These are phyloP conservation scores for Talaromyces pinophilus DNA, from an alignment of 2,329 filamentous ascomycete genomes.

Conservation along the genomic window DNA sequence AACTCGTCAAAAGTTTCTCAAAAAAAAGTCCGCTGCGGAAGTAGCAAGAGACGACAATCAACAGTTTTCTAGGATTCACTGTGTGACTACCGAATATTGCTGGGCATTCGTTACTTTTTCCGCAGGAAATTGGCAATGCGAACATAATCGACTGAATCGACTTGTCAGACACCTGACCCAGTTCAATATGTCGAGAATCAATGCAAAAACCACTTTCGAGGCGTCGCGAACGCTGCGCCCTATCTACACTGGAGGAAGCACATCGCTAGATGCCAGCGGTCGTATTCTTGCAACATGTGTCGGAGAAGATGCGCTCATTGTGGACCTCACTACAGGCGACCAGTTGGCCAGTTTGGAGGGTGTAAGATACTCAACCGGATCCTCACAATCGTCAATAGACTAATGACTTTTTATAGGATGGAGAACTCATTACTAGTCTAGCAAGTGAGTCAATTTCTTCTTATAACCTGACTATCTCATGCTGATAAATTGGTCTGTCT, in stretches of 20 bases:
- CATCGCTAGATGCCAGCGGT: slow-evolving; percentile 78
- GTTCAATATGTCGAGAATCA: slow-evolving; percentile 52
- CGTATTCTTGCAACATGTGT: slow-evolving; percentile 82
- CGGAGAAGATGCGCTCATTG: slow-evolving; percentile 88
- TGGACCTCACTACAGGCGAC: slow-evolving; percentile 77
- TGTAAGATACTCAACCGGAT: slow-evolving; percentile 52
- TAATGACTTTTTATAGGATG: slow-evolving; percentile 58
- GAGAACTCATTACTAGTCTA: slow-evolving; percentile 52
- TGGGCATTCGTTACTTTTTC: neutral
- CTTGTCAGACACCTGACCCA: slow-evolving; percentile 15
- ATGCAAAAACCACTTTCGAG: slow-evolving; percentile 84
- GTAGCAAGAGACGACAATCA: neutral
- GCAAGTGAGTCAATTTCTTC: slow-evolving; percentile 37
- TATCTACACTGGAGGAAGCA: slow-evolving; percentile 88
- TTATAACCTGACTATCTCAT: neutral
- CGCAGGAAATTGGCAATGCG: neutral
- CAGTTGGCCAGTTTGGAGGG: slow-evolving; percentile 86
- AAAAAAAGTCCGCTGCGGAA: slow-evolving; percentile 33
- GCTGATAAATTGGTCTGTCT: slow-evolving; percentile 23
- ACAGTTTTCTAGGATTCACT: neutral
- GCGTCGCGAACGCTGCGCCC: slow-evolving; percentile 80
- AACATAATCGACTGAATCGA: slow-evolving; percentile 22
- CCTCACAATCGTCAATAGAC: slow-evolving; percentile 23
- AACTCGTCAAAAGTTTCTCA: slow-evolving; percentile 23
- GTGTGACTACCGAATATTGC: too few relatives aligned